A percentile compares a stretch with the other conserved stretches of the same genome.
Conservation (phyloP, 2,329 filamentous ascomycete genomes). For the Fusarium zealandicum region DNA sequence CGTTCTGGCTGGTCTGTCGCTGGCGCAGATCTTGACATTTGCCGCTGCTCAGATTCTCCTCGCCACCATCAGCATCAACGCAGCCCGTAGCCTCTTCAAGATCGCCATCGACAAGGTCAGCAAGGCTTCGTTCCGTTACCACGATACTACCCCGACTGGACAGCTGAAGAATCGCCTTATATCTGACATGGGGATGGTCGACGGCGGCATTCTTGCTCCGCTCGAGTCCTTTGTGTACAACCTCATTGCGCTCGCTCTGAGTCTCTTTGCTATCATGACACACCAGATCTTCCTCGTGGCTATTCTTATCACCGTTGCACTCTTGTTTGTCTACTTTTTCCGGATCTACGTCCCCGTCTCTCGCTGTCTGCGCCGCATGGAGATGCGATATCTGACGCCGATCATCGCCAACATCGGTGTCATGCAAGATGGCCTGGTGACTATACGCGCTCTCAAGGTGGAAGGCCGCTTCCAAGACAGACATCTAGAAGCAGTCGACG, state of each 20-base stretch:
- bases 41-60: slow-evolving; percentile 71
- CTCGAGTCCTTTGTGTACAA: slow-evolving; percentile 76
- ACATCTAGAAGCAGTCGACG: slow-evolving; percentile 82
- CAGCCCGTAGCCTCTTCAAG: slow-evolving; percentile 77
- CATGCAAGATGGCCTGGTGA: slow-evolving; percentile 83
- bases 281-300: slow-evolving; percentile 79
- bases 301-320: slow-evolving; percentile 73
- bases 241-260: slow-evolving; percentile 73
- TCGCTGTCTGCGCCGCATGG: slow-evolving; percentile 81
- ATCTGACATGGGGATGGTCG: slow-evolving; percentile 87
- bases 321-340: slow-evolving; percentile 77
- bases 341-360: slow-evolving; percentile 80
- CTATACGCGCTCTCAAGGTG: slow-evolving; percentile 82
- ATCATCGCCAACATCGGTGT: slow-evolving; percentile 93
- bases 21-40: slow-evolving; percentile 65
- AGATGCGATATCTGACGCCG: slow-evolving; percentile 88
- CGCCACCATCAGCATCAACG: slow-evolving; percentile 79
- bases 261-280: slow-evolving; percentile 78
- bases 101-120: slow-evolving; percentile 76
- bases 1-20: slow-evolving; percentile 71
- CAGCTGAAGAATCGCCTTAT: slow-evolving; percentile 92
- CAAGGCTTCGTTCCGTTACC: slow-evolving; percentile 85
- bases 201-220: slow-evolving; percentile 81
- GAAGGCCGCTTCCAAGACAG: slow-evolving; percentile 80
- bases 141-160: slow-evolving; percentile 88